Conservation (phyloP, 2,329 filamentous ascomycete genomes). For the Esteya vermicola region DNA sequence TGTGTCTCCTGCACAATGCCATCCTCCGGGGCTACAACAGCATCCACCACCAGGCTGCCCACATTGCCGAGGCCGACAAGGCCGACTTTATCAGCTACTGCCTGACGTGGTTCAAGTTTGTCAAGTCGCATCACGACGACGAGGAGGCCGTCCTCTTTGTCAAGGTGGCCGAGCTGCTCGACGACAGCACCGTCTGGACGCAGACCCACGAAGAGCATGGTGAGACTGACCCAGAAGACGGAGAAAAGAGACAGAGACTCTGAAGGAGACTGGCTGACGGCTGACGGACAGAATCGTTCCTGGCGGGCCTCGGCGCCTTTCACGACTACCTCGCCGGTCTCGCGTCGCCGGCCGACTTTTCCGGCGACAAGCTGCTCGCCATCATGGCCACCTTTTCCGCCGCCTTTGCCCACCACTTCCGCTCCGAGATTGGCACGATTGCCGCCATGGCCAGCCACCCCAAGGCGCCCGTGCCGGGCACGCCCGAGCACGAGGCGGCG, state of each 20-base stretch:
- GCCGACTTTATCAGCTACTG: slow-evolving; percentile 43
- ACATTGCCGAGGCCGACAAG: slow-evolving; percentile 31
- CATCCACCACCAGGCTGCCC: slow-evolving; percentile 44
- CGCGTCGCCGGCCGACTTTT: slow-evolving; percentile 25
- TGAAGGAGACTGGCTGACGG: background rate
- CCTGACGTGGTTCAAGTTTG: slow-evolving; percentile 43
- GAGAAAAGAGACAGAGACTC: too few relatives aligned
- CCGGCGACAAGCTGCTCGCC: slow-evolving; percentile 26
- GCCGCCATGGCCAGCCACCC: slow-evolving; percentile 33
- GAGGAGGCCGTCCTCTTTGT: slow-evolving; percentile 43
- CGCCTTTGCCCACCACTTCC: slow-evolving; percentile 39
- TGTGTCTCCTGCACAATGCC: slow-evolving; percentile 46
- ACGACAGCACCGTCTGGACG: slow-evolving; percentile 34
- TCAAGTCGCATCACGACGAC: slow-evolving; percentile 46
- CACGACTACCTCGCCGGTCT: slow-evolving; percentile 34
- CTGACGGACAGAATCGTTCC: slow-evolving; percentile 26
- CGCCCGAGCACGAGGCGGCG: slow-evolving; percentile 29
- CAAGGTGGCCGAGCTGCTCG: slow-evolving; percentile 35
- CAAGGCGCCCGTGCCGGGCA: slow-evolving; percentile 31
- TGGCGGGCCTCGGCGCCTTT: slow-evolving; percentile 35
- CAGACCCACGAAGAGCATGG: slow-evolving; percentile 41
- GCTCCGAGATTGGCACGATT: slow-evolving; percentile 39
- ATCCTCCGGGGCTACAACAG: slow-evolving; percentile 50
- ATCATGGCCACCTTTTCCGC: slow-evolving; percentile 37
- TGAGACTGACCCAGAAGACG: slow-evolving; percentile 18